Base-by-base conservation (phyloP, 2,329 filamentous ascomycete species). In the Rhinocladiella mackenziei region DNA sequence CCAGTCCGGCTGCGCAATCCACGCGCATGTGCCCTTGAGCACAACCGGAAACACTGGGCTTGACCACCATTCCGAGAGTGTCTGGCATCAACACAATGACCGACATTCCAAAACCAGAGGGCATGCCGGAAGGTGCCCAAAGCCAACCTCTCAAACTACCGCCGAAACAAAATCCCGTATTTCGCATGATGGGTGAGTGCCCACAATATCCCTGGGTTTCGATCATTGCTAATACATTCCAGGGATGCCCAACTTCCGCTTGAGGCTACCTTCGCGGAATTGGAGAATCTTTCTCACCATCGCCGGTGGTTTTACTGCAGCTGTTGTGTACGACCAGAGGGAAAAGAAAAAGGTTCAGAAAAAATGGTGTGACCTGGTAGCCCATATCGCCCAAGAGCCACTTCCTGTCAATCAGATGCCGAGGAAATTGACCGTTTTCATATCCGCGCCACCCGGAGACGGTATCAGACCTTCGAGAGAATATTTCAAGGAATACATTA, bases 241-340 rank as follows among this genome's bases (percentile, higher is more conserved):
- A 83, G 91, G 91, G 45, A 72, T 98, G 46, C 91, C 91, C 38
- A 85, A 83, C 56, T 78, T 96, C 50, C 84, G 86, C 48, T 77
- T 82, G 57, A 88, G 81, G 66, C 80, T 98, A 13, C 92, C 92
- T 5, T 97, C 91, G 13, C 85, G 92, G 50, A 97, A 97, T 65
- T 98, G 92, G 92, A 80, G 92, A 69, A 96, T 98, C 60, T 98
- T 98, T 71, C 81, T 89, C 66, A 75, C 84, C 34, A 65, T 97
- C 43, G 83, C 84, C 8, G 83, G 83, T 40, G 79, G 86, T 34
- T 84, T 95, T 62, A 80, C 86, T 4, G 81, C 79, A 11, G 85
- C 88, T 39, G 76, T 97, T 43, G 77, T 92, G 62, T 96, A 98
- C 73, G 92, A 98, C 68, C 87, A 87, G 61, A 83, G 86, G 48